A percentile compares a stretch with the other conserved stretches of the same genome.
Evolutionary conservation across 495 filamentous ascomycete species (phyloP).

Genomic region (Penicillium atrosanguineum): DNA sequence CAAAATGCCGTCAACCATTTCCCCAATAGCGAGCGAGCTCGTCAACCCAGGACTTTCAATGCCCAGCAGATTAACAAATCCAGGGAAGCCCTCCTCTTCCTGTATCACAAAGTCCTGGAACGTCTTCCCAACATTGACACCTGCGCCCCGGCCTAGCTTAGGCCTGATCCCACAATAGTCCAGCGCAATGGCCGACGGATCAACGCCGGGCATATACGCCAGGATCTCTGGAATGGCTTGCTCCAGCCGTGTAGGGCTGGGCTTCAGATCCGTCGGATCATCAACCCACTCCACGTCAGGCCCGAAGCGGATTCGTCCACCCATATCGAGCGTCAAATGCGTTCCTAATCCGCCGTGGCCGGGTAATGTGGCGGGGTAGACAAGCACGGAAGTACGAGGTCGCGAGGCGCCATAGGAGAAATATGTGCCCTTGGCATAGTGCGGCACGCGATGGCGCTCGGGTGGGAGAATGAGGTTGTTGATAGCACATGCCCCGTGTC

Average conservation of each 20-base stretch:
- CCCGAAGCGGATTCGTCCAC: slow-evolving; percentile 83
- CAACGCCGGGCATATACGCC: slow-evolving; percentile 72
- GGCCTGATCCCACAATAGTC: slow-evolving; percentile 93
- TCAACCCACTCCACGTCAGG: slow-evolving; percentile 94
- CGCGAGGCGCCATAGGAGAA: slow-evolving; percentile 72
- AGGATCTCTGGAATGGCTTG: slow-evolving; percentile 71
- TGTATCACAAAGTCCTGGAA: slow-evolving; percentile 86
- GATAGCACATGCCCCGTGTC: slow-evolving; percentile 70
- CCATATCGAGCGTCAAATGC: slow-evolving; percentile 88
- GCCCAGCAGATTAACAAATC: slow-evolving; percentile 89
- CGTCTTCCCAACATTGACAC: slow-evolving; percentile 55
- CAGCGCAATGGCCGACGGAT: slow-evolving; percentile 61
- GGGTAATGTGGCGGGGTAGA: slow-evolving; percentile 82
- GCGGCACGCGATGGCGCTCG: slow-evolving; percentile 55
- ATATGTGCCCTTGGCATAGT: slow-evolving; percentile 94
- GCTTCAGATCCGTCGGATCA: slow-evolving; percentile 54
- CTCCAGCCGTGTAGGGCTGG: slow-evolving; percentile 55
- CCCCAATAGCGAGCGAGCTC: slow-evolving; percentile 82
- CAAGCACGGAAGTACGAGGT: slow-evolving; percentile 68
- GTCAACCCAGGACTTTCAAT: slow-evolving; percentile 97
- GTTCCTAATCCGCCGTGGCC: slow-evolving; percentile 86
- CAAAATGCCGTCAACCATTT: slow-evolving; percentile 72
- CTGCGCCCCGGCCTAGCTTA: slow-evolving; percentile 65
- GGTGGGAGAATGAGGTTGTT: slow-evolving; percentile 78
- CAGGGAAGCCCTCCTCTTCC: slow-evolving; percentile 74